phyloP scores from a whole-genome alignment of 2,329 filamentous ascomycete genomes.

The Fusarium drepaniforme region DNA sequence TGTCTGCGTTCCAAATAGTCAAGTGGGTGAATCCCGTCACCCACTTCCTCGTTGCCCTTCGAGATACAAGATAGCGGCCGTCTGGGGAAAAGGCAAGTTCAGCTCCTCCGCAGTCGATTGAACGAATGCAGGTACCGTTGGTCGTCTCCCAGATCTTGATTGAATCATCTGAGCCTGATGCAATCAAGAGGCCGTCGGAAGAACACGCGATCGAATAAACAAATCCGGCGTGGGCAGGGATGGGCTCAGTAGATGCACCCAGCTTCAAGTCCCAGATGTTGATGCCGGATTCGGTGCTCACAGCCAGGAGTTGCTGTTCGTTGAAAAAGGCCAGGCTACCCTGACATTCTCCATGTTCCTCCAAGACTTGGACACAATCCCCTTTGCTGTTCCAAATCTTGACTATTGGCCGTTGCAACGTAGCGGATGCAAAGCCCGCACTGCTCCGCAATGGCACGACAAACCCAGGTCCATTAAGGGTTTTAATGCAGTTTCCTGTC shows the following conservation, averaged over 20 bases:
- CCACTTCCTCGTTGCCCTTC: too few species aligned
- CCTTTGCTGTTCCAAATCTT: not conserved
- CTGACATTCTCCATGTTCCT: accelerated
- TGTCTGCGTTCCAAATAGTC: not conserved
- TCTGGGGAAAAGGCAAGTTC: not conserved
- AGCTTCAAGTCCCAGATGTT: not conserved
- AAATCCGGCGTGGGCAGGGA: not conserved
- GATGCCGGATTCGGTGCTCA: accelerated
- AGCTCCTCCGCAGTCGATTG: not conserved
- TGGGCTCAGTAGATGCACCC: not conserved
- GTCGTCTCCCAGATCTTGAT: not conserved
- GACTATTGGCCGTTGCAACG: not conserved
- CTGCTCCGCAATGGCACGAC: not conserved
- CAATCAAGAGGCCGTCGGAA: not conserved
- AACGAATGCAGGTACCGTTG: not conserved
- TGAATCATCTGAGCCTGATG: not conserved
- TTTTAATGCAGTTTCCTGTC: not conserved
- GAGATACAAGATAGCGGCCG: not conserved
- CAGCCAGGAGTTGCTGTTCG: not conserved
- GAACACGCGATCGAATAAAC: not conserved
- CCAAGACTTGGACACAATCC: not conserved
- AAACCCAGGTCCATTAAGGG: too few species aligned
- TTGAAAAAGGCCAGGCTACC: not conserved
- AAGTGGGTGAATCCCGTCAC: too few species aligned
- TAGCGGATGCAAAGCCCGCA: not conserved